Conservation (phyloP, 2,329 filamentous ascomycete species). For the Aspergillus melleus region DNA sequence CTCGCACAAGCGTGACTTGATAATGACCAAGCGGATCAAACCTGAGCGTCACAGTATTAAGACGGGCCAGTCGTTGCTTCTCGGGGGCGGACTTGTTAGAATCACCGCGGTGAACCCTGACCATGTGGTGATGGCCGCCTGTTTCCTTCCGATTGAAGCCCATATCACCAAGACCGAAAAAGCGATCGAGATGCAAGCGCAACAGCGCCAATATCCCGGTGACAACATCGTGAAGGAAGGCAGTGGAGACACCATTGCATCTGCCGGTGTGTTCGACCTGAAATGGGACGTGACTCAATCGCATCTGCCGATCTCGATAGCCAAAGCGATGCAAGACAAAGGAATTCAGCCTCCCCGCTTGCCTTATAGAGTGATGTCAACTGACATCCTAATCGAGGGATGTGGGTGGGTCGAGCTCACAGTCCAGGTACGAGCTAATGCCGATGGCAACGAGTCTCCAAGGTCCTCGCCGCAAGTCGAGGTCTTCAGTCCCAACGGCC, state of each 20-base stretch:
- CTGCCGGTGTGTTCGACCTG: slow-evolving; percentile 74
- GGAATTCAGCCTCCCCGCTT: slow-evolving; percentile 54
- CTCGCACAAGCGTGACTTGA: slow-evolving; percentile 64
- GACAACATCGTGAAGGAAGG: slow-evolving; percentile 64
- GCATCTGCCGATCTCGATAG: slow-evolving; percentile 72
- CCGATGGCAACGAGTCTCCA: slow-evolving; percentile 30
- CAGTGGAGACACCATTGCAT: slow-evolving; percentile 58
- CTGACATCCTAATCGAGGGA: slow-evolving; percentile 87
- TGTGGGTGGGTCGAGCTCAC: slow-evolving; percentile 91
- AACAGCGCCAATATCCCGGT: slow-evolving; percentile 60
- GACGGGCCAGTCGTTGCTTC: slow-evolving; percentile 73
- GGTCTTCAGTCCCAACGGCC: slow-evolving; percentile 82
- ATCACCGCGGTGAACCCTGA: slow-evolving; percentile 73
- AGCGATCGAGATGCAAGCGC: slow-evolving; percentile 70
- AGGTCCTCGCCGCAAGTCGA: slow-evolving; percentile 65
- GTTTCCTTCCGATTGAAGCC: slow-evolving; percentile 75
- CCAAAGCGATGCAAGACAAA: slow-evolving; percentile 64
- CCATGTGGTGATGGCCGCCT: slow-evolving; percentile 72
- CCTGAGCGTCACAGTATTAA: slow-evolving; percentile 74
- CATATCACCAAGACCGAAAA: slow-evolving; percentile 81
- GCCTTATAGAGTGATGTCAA: slow-evolving; percentile 75
- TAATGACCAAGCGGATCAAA: slow-evolving; percentile 75
- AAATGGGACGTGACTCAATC: slow-evolving; percentile 79
- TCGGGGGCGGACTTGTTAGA: slow-evolving; percentile 83
- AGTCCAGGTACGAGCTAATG: slow-evolving; percentile 70